Evolutionary conservation across 2,329 filamentous ascomycete genomes (phyloP).

Genomic region (Lizonia empirigonia): DNA sequence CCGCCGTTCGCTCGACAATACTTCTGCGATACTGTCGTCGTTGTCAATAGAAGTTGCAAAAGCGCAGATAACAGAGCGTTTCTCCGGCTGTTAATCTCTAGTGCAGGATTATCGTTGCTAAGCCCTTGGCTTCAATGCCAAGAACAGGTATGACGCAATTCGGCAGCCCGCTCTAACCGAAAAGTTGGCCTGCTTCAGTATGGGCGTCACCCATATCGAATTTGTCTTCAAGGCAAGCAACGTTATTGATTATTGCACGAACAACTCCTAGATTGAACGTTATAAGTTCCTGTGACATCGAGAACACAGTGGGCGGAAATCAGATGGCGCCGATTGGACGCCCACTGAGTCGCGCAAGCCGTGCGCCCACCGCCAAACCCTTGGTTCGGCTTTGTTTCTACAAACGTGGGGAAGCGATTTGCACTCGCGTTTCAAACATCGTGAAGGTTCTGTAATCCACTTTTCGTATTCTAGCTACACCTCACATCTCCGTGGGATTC

Average conservation of each 20-base stretch:
- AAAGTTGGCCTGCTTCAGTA: constrained; percentile 13
- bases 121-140: constrained; percentile 21
- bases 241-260: not conserved
- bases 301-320: constrained; percentile 5
- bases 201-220: not conserved
- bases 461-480: not conserved
- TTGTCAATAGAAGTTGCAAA: constrained; percentile 10
- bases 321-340: constrained; percentile 15
- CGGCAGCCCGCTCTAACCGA: constrained; percentile 6
- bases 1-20: constrained; percentile 17
- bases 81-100: constrained; percentile 13
- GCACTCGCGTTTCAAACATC: not conserved
- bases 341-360: constrained; percentile 2
- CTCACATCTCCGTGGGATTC: not conserved
- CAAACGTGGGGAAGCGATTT: not conserved
- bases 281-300: not conserved
- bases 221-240: not conserved
- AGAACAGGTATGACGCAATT: constrained; percentile 14
- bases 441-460: not conserved
- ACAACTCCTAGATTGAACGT: not conserved
- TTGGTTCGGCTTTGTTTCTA: constrained; percentile 7
- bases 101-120: constrained; percentile 18
- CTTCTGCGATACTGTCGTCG: not conserved
- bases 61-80: constrained; percentile 12
- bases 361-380: constrained; percentile 5